phyloP scores from a whole-genome alignment of 306 rosid genomes.

The Adenanthera pavonina region DNA sequence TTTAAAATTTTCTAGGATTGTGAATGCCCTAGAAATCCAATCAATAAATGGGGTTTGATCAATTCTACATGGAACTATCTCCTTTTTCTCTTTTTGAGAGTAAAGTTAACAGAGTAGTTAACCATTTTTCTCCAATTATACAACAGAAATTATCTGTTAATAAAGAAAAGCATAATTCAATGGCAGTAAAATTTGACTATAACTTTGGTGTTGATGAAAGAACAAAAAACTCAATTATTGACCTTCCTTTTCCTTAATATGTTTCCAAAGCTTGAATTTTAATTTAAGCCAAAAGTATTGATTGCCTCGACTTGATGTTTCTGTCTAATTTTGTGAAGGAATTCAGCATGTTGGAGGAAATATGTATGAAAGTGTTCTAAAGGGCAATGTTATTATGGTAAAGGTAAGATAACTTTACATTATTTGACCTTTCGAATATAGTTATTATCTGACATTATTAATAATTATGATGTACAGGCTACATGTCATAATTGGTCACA shows the following conservation, averaged over 20 bases:
- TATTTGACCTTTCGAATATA: not conserved
- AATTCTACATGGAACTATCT: too few relatives aligned
- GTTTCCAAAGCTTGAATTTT: not conserved
- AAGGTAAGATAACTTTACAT: slow-evolving; percentile 18
- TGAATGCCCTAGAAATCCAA: too few relatives aligned
- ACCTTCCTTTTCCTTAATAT: not conserved
- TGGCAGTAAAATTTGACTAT: not conserved
- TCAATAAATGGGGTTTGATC: too few relatives aligned
- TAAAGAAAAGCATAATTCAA: not conserved
- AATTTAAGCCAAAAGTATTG: not conserved
- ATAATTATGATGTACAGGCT: not conserved
- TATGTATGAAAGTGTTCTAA: slow-evolving; percentile 34
- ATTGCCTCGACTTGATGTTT: not conserved
- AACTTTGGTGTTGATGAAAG: too few relatives aligned
- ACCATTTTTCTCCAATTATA: too few relatives aligned
- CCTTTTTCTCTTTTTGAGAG: too few relatives aligned
- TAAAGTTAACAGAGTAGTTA: too few relatives aligned
- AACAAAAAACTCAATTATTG: too few relatives aligned
- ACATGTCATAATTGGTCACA: slow-evolving; percentile 31
- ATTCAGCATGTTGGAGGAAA: slow-evolving; percentile 37
- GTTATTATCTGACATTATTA: too few relatives aligned
- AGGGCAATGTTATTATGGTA: slow-evolving; percentile 29
- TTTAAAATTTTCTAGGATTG: too few relatives aligned
- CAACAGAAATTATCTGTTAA: too few relatives aligned
- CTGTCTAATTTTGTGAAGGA: not conserved